phyloP scores from a whole-genome alignment of 768 basidiomycete genomes.

The Pisolithus orientalis region DNA sequence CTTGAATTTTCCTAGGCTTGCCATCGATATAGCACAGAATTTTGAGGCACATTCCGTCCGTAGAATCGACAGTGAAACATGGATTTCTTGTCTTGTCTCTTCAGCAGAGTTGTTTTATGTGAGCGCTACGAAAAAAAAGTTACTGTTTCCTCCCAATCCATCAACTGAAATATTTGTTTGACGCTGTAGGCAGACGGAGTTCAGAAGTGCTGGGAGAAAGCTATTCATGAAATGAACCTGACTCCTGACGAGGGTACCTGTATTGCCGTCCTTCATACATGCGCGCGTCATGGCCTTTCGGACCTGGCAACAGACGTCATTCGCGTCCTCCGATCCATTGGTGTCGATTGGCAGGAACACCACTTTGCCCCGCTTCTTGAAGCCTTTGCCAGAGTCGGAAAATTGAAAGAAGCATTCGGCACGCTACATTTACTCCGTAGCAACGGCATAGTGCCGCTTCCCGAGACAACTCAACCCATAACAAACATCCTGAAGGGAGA shows the following conservation, averaged over 20 bases:
- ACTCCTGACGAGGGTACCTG: slow-evolving; percentile 73
- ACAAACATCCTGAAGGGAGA: slow-evolving; percentile 39
- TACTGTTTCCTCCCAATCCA: no score
- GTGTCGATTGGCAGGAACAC: slow-evolving; percentile 52
- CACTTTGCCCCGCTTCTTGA: slow-evolving; percentile 78
- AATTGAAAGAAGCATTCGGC: slow-evolving; percentile 57
- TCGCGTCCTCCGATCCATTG: slow-evolving; percentile 43
- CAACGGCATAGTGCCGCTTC: slow-evolving; percentile 41
- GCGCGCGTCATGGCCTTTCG: slow-evolving; percentile 66
- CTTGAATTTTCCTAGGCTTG: slow-evolving; percentile 54
- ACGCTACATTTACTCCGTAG: slow-evolving; percentile 56
- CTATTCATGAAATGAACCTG: slow-evolving; percentile 45
- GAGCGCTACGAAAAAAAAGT: slow-evolving; percentile 22
- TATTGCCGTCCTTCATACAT: slow-evolving; percentile 62
- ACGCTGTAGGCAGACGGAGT: slow-evolving; percentile 59
- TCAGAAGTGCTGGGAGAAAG: slow-evolving; percentile 51
- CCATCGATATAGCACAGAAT: slow-evolving; percentile 59
- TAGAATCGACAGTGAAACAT: slow-evolving; percentile 45
- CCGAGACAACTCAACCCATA: slow-evolving; percentile 50
- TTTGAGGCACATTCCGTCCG: slow-evolving; percentile 54
- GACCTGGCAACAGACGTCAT: slow-evolving; percentile 65
- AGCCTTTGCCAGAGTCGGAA: slow-evolving; percentile 53
- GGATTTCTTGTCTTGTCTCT: slow-evolving; percentile 62
- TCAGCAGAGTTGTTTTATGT: slow-evolving; percentile 67
- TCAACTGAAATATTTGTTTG: slow-evolving; percentile 2